Evolutionary conservation across 805 yeast species (phyloP), one percentile per base, ranked within the genome.

Genomic region (Wickerhamiella siamensis): DNA sequence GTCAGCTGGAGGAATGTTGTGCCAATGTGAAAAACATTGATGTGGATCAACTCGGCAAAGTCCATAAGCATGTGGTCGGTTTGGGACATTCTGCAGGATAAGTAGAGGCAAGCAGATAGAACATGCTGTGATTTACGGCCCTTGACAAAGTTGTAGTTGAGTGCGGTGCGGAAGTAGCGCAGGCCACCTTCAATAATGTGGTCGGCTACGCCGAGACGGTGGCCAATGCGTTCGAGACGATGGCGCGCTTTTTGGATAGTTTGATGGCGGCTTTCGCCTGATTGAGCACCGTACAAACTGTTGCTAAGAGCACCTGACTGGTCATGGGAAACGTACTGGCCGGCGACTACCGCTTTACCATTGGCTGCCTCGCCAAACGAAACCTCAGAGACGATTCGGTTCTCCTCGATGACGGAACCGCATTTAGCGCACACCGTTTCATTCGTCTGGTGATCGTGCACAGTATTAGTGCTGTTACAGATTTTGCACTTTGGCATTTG

Each of bases 51-150:
- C 35, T 95, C 82, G 14, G 94, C 81, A 57, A 91, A 91, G 63
- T 91, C 98, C 53, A 91, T 87, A 51, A 91, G 70, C 95, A 91
- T 86, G 57, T 88, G 96, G 51, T 81, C 91, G 0, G 97, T 87
- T 58, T 75, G 73, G 53, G 80, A 88, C 57, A 78, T 79, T 55
- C 98, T 77, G 60, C 99, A 91, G 0, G 97, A 95, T 38, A 91
- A 75, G 57, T 91, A 91, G 27, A 91, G 68, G 63, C 99, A 91
- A 0, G 97, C 86, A 0, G 95, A 94, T 42, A 87, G 77, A 3
- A 91, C 97, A 56, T 88, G 87, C 57, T 87, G 96, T 2, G 96
- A 84, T 47, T 91, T 66, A 52, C 99, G 71, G n/a, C 99, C 99
- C 59, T 88, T 95, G 19, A 91, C 97, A 58, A 91, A 91, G 57